Evolutionary conservation across 345 rosid species (phyloP).

Genomic region (Clausena lansium): DNA sequence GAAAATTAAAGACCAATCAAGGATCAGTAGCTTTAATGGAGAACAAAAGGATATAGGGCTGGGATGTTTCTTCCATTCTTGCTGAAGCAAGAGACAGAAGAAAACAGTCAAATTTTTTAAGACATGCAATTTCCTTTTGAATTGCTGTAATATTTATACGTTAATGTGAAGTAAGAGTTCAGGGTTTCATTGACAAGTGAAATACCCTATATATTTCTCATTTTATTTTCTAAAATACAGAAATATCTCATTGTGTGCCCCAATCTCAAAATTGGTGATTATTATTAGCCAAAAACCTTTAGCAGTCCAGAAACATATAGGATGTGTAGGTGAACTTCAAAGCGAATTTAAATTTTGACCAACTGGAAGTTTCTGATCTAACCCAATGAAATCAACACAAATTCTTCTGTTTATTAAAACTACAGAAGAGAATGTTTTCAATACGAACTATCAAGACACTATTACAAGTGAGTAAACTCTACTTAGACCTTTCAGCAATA

Average conservation of each 20-base stretch:
- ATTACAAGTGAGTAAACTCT: neutral
- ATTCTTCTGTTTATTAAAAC: neutral
- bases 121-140: neutral
- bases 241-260: neutral
- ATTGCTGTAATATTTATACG: neutral
- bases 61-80: neutral
- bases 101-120: neutral
- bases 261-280: neutral
- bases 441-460: neutral
- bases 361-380: neutral
- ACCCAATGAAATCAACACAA: neutral
- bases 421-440: neutral
- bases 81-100: neutral
- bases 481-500: neutral
- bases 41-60: neutral
- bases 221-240: neutral
- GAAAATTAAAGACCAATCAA: conserved; percentile 11
- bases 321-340: neutral
- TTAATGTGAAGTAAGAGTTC: neutral
- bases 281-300: neutral
- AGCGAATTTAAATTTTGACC: neutral
- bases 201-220: neutral
- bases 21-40: neutral
- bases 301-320: neutral
- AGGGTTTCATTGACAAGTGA: neutral